Percentiles rank a stretch among this genome's conserved stretches.
These are phyloP conservation scores for Globisporangium radiosum DNA, from an alignment of 352 stramenopile species.

Conservation along the genomic window DNA sequence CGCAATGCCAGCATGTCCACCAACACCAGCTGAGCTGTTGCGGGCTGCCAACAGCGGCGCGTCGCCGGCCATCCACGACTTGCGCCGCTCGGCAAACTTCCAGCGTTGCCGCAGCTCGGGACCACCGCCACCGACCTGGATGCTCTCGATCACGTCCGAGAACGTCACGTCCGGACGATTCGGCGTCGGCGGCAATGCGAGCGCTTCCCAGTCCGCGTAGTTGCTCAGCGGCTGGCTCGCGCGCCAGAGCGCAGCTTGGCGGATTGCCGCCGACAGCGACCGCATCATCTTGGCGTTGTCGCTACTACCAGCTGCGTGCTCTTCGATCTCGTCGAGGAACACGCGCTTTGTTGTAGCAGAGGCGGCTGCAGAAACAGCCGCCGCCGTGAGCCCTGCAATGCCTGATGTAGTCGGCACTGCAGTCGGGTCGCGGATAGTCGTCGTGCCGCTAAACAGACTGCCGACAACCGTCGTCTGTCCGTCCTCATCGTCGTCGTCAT, in stretches of 20 bases:
- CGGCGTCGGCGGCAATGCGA: constrained; percentile 33
- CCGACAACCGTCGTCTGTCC: constrained; percentile 77
- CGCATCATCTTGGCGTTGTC: constrained; percentile 66
- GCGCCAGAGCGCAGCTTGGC: constrained; percentile 71
- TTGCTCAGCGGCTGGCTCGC: constrained; percentile 64
- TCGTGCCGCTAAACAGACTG: constrained; percentile 68
- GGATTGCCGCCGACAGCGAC: constrained; percentile 68
- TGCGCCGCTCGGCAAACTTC: constrained; percentile 54
- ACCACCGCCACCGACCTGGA: constrained; percentile 17
- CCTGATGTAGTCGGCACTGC: background rate
- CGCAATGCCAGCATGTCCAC: too few species aligned
- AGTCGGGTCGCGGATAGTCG: constrained; percentile 33
- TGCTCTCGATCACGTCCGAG: constrained; percentile 67
- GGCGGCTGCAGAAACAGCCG: background rate
- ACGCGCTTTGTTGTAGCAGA: constrained; percentile 9
- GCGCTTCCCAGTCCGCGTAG: constrained; percentile 61
- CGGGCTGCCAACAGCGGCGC: constrained; percentile 2
- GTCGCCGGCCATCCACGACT: constrained; percentile 73
- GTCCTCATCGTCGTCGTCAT: constrained; percentile 46
- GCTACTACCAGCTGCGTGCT: constrained; percentile 45
- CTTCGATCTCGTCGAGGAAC: constrained; percentile 70
- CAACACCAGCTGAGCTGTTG: background rate
- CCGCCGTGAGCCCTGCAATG: constrained; percentile 11
- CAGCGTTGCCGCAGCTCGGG: constrained; percentile 41
- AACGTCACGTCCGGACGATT: constrained; percentile 54